phyloP scores from a whole-genome alignment of 352 stramenopile species.

The Globisporangium spinosum region DNA sequence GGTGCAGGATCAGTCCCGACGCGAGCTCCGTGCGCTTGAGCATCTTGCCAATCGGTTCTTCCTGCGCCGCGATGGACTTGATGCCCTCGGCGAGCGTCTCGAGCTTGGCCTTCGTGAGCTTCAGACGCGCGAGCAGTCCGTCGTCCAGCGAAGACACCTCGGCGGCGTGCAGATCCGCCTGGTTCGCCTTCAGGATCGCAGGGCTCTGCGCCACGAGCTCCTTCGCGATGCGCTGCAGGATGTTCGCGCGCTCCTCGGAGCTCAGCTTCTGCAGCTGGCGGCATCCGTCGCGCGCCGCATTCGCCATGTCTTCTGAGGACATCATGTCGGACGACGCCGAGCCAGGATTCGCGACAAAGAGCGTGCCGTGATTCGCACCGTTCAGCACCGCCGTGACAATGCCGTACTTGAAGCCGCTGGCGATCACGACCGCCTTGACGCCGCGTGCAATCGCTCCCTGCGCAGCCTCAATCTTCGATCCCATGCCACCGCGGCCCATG shows the following conservation, averaged over 20 bases:
- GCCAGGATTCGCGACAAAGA: conserved; percentile 80
- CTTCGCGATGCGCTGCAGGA: conserved; percentile 88
- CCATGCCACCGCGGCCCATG: conserved; percentile 93
- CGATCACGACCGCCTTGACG: conserved; percentile 92
- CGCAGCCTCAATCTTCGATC: conserved; percentile 91
- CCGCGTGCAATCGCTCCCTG: conserved; percentile 85
- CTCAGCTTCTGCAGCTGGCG: conserved; percentile 87
- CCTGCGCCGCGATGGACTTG: conserved; percentile 84
- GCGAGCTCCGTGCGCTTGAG: conserved; percentile 87
- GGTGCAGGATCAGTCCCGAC: conserved; percentile 89
- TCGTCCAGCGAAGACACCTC: conserved; percentile 59
- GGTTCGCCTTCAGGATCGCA: conserved; percentile 91
- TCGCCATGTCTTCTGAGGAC: conserved; percentile 78
- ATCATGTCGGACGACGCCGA: conserved; percentile 29
- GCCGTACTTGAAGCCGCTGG: conserved; percentile 91
- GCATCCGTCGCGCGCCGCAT: conserved; percentile 74
- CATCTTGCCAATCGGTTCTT: conserved; percentile 73
- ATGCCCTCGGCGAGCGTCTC: conserved; percentile 94
- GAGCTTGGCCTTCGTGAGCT: conserved; percentile 93
- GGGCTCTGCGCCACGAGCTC: conserved; percentile 80
- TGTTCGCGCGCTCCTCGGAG: conserved; percentile 79
- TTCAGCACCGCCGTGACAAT: conserved; percentile 89
- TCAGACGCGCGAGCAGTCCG: conserved; percentile 65
- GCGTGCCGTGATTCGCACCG: conserved; percentile 72
- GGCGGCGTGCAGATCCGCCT: conserved; percentile 87